Base-by-base conservation (phyloP, 73 alveolate genomes). In the Paramecium octaurelia region DNA sequence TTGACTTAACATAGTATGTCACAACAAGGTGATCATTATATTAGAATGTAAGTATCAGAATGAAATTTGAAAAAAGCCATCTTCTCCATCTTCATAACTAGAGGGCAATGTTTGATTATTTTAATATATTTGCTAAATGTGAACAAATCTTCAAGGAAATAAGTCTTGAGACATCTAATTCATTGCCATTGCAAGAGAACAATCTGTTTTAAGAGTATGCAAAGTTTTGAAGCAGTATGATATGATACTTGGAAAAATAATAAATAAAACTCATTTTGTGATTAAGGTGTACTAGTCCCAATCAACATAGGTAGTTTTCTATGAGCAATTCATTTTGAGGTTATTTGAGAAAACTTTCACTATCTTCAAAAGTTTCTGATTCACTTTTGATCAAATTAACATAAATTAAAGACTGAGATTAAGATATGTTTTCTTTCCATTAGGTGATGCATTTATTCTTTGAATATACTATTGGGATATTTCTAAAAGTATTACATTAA, bases 191-290 rank as follows among this genome's bases (percentile, higher is more conserved):
- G 11, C 8, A 18, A 54, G 69, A 54, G 69, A 54, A 54, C 8
- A 16, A 54, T 54, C 4, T 54, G 69, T 54, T 54, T 54, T 54
- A 54, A 54, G 69, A 54, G 69, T 34, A n/a, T 54, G 69, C 31
- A 54, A 54, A 18, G 31, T 54, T 54, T 54, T 54, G 69, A 64
- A 31, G 84, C 46, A 64, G 84, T 64, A 31, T 34, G 38, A 64
- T 59, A 64, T 64, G 84, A 64, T 64, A 64, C 46, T 64, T n/a
- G 84, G 84, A 64, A 64, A 64, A 64, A 64, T 54, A 64, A 64
- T 64, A 64, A 64, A 64, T 64, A 64, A 64, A 31, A 64, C 42
- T 64, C 84, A 64, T 64, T 34, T 64, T 27, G 6, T 11, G 36
- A 24, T 23, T 14, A 0, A 24, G 77, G 34, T 27, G 10, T 27